Conservation (phyloP, 345 rosid genomes). For the Lepidium sativum region DNA sequence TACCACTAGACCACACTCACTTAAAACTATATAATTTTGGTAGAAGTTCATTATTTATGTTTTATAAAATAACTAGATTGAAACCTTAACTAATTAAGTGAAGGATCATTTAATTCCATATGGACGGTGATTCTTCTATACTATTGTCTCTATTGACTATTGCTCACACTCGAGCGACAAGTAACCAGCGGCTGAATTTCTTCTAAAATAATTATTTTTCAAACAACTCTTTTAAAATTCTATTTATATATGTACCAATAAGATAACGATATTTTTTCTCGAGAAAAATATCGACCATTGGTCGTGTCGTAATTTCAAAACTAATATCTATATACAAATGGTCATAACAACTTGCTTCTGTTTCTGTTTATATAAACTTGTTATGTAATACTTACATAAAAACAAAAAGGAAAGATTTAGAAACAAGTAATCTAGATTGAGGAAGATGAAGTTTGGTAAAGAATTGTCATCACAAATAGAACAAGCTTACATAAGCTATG, state of each 20-base stretch:
- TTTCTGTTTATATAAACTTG: not conserved
- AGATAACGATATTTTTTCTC: not conserved
- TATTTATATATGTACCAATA: not conserved
- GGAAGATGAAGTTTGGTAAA: slow-evolving; percentile 69
- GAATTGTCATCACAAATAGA: slow-evolving; percentile 57
- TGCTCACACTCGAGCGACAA: not conserved
- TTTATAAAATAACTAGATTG: not conserved
- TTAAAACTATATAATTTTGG: no score
- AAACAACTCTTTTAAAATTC: not conserved
- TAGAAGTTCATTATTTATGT: not conserved
- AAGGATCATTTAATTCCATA: not conserved
- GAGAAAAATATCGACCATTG: not conserved
- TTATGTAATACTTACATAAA: not conserved
- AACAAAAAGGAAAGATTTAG: not conserved
- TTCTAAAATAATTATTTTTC: not conserved
- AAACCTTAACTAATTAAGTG: not conserved
- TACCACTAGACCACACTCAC: no score
- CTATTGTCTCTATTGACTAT: not conserved
- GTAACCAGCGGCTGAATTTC: not conserved
- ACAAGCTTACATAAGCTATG: slow-evolving; percentile 51
- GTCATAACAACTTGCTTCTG: not conserved
- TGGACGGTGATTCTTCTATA: not conserved
- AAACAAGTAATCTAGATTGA: not conserved
- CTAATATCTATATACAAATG: not conserved
- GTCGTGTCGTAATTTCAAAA: not conserved